A percentile compares a stretch with the other conserved stretches of the same genome.
phyloP scores from a whole-genome alignment of 192 early-diverging fungal genomes.

The Backusella circina region DNA sequence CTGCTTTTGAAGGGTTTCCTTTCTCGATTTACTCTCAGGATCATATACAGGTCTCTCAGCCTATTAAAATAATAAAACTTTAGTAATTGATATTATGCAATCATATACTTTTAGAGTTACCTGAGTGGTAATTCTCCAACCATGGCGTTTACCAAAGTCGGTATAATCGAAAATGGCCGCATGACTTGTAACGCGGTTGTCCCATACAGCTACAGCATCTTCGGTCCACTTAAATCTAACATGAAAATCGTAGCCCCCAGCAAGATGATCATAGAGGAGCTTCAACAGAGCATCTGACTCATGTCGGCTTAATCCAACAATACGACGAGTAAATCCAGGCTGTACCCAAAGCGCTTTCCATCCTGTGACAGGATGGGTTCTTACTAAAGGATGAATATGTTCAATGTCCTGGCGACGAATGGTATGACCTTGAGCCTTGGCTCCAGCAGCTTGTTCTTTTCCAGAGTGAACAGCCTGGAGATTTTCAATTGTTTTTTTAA shows the following conservation, averaged over 20 bases:
- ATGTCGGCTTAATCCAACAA: slow-evolving; percentile 39
- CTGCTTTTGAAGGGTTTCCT: neutral
- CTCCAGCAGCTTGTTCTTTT: slow-evolving; percentile 14
- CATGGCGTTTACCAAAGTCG: slow-evolving; percentile 21
- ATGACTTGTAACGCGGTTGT: slow-evolving; percentile 39
- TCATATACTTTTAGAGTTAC: neutral
- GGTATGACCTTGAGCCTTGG: slow-evolving; percentile 6
- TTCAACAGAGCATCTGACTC: slow-evolving; percentile 50
- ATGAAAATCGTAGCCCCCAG: slow-evolving; percentile 41
- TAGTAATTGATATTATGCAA: neutral
- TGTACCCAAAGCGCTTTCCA: slow-evolving; percentile 59
- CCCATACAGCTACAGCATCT: slow-evolving; percentile 46
- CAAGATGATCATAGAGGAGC: slow-evolving; percentile 43
- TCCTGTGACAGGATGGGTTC: slow-evolving; percentile 62
- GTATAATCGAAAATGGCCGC: slow-evolving; percentile 31
- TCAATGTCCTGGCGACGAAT: slow-evolving; percentile 18
- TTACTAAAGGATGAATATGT: slow-evolving; percentile 32
- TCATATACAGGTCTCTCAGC: slow-evolving; percentile 21
- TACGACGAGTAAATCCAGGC: slow-evolving; percentile 48
- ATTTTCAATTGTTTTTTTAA: slow-evolving; percentile 54
- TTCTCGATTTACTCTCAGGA: slow-evolving; percentile 15
- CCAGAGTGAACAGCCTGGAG: slow-evolving; percentile 52
- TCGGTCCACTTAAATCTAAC: slow-evolving; percentile 47
- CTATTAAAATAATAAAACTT: neutral
- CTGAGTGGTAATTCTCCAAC: slow-evolving; percentile 18